Percentiles rank a stretch among this genome's conserved stretches.
Evolutionary conservation across 257 asterid species (phyloP).

Genomic region (Plantago elongata): DNA sequence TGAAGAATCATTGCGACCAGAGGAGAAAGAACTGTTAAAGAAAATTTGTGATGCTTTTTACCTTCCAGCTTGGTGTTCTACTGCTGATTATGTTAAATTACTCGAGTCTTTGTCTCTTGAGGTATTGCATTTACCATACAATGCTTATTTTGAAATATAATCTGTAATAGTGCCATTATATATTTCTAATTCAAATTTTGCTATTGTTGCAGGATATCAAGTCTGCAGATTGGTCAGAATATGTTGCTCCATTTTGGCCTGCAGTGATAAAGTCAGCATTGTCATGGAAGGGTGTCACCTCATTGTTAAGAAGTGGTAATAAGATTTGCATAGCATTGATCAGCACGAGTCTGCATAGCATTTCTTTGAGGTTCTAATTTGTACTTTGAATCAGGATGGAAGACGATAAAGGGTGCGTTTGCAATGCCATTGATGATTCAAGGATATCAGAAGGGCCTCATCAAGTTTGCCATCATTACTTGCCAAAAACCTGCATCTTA

Average conservation of each 20-base stretch:
- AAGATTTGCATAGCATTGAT: not conserved
- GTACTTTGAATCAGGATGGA: constrained; percentile 61
- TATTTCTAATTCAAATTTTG: not conserved
- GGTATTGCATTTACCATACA: constrained; percentile 30
- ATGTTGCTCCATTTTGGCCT: constrained; percentile 98
- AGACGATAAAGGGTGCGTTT: constrained; percentile 81
- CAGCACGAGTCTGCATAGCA: not conserved
- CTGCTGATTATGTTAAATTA: constrained; percentile 71
- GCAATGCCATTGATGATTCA: constrained; percentile 91
- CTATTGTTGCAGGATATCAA: constrained; percentile 59
- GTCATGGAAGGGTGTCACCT: constrained; percentile 87
- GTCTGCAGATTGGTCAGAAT: constrained; percentile 79
- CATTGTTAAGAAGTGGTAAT: constrained; percentile 69
- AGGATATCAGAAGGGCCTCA: constrained; percentile 80
- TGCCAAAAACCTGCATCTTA: constrained; percentile 57
- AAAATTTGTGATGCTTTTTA: constrained; percentile 70
- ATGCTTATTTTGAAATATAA: too few relatives aligned
- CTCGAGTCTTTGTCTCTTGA: constrained; percentile 66
- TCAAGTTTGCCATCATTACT: constrained; percentile 78
- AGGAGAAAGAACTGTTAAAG: constrained; percentile 56
- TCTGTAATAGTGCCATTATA: too few relatives aligned
- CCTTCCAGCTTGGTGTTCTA: constrained; percentile 94
- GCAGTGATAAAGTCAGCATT: constrained; percentile 84
- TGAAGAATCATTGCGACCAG: constrained; percentile 54
- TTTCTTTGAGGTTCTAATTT: not conserved